These are phyloP conservation scores for Hibiscus mutabilis DNA, from an alignment of 345 rosid genomes.

Conservation along the genomic window DNA sequence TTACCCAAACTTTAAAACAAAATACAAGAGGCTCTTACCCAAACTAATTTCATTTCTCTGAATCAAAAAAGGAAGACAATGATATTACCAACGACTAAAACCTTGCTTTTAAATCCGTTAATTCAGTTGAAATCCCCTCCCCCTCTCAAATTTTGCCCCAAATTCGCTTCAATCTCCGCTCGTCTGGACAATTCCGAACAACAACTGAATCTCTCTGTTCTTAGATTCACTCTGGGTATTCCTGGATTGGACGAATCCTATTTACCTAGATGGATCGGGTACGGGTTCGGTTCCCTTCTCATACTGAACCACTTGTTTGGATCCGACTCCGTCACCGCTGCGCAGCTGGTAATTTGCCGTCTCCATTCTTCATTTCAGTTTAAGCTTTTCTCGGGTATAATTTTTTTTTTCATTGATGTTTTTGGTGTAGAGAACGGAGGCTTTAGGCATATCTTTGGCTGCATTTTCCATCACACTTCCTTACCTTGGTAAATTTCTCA, in stretches of 20 bases:
- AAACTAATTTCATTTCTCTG: not conserved
- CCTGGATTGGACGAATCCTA: slow-evolving; percentile 88
- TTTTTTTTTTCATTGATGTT: not conserved
- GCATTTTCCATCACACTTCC: slow-evolving; percentile 51
- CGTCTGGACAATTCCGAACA: slow-evolving; percentile 38
- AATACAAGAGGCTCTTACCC: not conserved
- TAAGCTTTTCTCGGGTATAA: not conserved
- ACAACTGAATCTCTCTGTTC: slow-evolving; percentile 76
- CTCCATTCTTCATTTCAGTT: not conserved
- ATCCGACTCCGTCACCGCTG: slow-evolving; percentile 32
- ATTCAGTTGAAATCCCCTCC: slow-evolving; percentile 21
- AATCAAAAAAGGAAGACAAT: not conserved
- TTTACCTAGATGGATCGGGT: slow-evolving; percentile 89
- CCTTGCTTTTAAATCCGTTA: slow-evolving; percentile 7
- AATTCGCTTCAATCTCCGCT: slow-evolving; percentile 23
- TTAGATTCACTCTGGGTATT: slow-evolving; percentile 88
- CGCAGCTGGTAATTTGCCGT: slow-evolving; percentile 43
- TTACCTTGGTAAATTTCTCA: slow-evolving; percentile 54
- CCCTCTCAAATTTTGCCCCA: slow-evolving; percentile 24
- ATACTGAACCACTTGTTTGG: slow-evolving; percentile 47
- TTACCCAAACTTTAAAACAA: too few species aligned
- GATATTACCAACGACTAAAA: not conserved
- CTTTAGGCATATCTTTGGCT: slow-evolving; percentile 50
- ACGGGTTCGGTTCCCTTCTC: slow-evolving; percentile 86
- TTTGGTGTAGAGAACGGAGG: slow-evolving; percentile 47